phyloP scores from a whole-genome alignment of 2,329 filamentous ascomycete species.

The Trichoderma koningii region DNA sequence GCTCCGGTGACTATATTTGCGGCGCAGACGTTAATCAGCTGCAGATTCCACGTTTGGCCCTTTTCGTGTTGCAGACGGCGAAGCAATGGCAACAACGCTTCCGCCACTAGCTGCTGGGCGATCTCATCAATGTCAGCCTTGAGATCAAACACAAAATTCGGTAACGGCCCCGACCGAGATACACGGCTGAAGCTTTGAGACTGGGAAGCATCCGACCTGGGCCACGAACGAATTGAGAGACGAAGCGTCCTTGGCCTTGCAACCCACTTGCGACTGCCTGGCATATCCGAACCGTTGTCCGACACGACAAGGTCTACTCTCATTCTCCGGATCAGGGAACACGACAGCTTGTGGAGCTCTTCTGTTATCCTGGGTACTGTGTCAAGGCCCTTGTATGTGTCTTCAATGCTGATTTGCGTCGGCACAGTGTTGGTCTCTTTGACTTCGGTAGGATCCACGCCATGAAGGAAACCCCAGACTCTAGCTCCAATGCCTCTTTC shows the following conservation, averaged over 20 bases:
- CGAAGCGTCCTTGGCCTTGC: constrained; percentile 81
- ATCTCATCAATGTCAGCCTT: constrained; percentile 59
- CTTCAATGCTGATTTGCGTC: constrained; percentile 90
- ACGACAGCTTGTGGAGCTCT: constrained; percentile 68
- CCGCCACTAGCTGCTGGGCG: constrained; percentile 68
- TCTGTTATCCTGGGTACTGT: constrained; percentile 63
- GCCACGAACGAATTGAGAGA: constrained; percentile 70
- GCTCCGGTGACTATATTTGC: constrained; percentile 74
- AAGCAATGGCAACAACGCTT: constrained; percentile 71
- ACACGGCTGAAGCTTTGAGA: constrained; percentile 66
- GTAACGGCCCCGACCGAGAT: constrained; percentile 74
- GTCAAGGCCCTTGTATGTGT: constrained; percentile 78
- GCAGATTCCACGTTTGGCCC: constrained; percentile 71
- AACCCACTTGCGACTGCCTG: constrained; percentile 60
- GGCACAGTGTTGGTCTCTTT: constrained; percentile 71
- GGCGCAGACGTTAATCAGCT: constrained; percentile 82
- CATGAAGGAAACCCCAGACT: constrained; percentile 79
- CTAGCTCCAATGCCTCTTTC: constrained; percentile 71
- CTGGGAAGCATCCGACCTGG: constrained; percentile 45
- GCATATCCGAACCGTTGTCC: constrained; percentile 43
- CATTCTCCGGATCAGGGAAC: constrained; percentile 76
- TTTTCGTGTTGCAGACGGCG: constrained; percentile 70
- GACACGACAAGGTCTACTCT: constrained; percentile 69
- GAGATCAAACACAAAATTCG: constrained; percentile 70
- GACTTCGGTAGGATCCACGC: constrained; percentile 75